phyloP scores from a whole-genome alignment of 768 basidiomycete species.

The Boletus vermiculosoides region DNA sequence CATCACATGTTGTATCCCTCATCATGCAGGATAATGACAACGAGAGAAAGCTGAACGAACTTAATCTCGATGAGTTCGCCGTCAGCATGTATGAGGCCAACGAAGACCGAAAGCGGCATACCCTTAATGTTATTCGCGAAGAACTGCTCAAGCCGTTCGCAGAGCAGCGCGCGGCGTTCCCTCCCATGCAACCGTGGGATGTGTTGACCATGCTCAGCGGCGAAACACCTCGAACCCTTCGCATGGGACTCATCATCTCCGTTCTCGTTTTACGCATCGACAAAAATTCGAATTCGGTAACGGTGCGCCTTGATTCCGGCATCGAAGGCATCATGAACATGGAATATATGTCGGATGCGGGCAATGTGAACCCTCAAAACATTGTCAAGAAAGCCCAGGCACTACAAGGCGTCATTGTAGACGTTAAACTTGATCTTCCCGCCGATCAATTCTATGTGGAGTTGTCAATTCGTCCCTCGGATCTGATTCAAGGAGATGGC shows the following conservation, averaged over 20 bases:
- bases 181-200: constrained; percentile 67
- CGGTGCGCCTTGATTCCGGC: constrained; percentile 87
- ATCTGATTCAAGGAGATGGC: constrained; percentile 61
- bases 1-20: constrained; percentile 81
- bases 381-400: constrained; percentile 77
- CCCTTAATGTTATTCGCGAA: constrained; percentile 82
- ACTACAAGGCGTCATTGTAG: constrained; percentile 74
- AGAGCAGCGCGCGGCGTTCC: constrained; percentile 70
- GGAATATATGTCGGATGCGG: constrained; percentile 55
- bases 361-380: constrained; percentile 40
- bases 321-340: constrained; percentile 77
- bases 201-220: constrained; percentile 94
- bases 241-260: constrained; percentile 78
- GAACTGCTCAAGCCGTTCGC: constrained; percentile 81
- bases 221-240: constrained; percentile 78
- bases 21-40: constrained; percentile 84
- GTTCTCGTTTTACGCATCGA: constrained; percentile 60
- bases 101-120: constrained; percentile 83
- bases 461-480: constrained; percentile 66
- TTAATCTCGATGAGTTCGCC: constrained; percentile 96
- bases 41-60: constrained; percentile 78
- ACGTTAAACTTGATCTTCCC: constrained; percentile 60
- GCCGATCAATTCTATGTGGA: constrained; percentile 67
- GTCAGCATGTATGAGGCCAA: constrained; percentile 84
- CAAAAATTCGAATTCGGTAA: constrained; percentile 42